A percentile compares a stretch with the other conserved stretches of the same genome.
Evolutionary conservation across 1,139 yeast genomes (phyloP).

Genomic region (Nakaseomyces uthaithaninus): DNA sequence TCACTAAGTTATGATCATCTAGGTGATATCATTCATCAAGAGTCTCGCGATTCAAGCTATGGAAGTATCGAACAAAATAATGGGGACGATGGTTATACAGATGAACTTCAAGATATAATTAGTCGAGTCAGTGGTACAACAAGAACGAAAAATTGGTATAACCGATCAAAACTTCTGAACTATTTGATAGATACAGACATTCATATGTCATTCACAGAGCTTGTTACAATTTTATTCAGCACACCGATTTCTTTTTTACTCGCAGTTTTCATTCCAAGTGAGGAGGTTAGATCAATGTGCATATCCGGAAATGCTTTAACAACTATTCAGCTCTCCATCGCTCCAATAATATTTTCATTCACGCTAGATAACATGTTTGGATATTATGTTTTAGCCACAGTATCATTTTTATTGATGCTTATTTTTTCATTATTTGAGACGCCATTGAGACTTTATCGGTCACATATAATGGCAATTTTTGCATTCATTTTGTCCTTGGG

Average conservation of each 20-base stretch:
- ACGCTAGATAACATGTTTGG: constrained; percentile 2
- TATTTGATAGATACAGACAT: constrained; percentile 10
- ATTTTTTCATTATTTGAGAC: neutral
- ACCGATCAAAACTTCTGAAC: constrained; percentile 8
- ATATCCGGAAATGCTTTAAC: neutral
- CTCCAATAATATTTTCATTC: constrained; percentile 9
- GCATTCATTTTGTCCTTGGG: constrained; percentile 66
- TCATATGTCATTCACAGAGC: constrained; percentile 14
- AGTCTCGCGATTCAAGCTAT: neutral
- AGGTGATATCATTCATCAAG: constrained; percentile 2
- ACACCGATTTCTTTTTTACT: constrained; percentile 16
- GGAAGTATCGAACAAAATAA: neutral
- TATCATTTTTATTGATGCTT: neutral
- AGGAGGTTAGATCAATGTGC: neutral
- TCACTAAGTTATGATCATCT: constrained; percentile 6
- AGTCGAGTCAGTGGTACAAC: constrained; percentile 6
- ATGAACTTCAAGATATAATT: constrained; percentile 1
- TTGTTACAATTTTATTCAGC: constrained; percentile 15
- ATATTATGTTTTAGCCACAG: constrained; percentile 9
- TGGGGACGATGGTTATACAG: neutral
- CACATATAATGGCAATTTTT: constrained; percentile 37
- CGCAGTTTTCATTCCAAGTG: constrained; percentile 15
- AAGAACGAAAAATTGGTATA: constrained; percentile 3
- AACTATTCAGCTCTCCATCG: constrained; percentile 7
- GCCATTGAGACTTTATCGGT: constrained; percentile 12